Evolutionary conservation across 1,284 basidiomycete genomes (phyloP), one percentile per base, ranked within the genome.

Genomic region (Blastosporella zonata): DNA sequence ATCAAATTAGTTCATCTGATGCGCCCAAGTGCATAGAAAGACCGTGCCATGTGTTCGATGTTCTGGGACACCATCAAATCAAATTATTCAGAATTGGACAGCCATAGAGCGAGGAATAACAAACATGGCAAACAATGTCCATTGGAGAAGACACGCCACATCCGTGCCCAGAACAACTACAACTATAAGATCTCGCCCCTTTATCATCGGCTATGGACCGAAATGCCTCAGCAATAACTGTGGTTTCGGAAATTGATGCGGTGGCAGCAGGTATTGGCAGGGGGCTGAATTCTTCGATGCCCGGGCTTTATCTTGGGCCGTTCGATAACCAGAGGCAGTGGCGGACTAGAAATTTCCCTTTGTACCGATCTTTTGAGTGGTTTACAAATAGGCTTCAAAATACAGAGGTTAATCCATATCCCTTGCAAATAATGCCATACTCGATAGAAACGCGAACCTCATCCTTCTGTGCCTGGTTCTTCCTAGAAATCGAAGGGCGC

Each of bases 1-100:
- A 12, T 13, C 9, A 15, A 22, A 33, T 43, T 27, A 49, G 42
- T 10, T 12, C 13, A 31, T 31, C 6, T 31, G 29, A 31, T n/a
- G 13, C 29, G 6, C 29, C 29, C 13, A 31, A 31, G 13, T 31
- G 13, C 13, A 31, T 13, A 31, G 29, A 8, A 5, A 17, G 18
- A 20, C 22, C n/a, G 2, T 12, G 2, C 47, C 34, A 49, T 20
- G 28, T 49, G 42, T 34, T 18, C 17, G 7, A 38, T 33, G 8
- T 39, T 44, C n/a, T 40, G n/a, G 10, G 47, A 37, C 3, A 44
- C n/a, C 47, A 49, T 49, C 13, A 34, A 18, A 18, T 15, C 31
- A 21, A 49, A 22, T 12, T 33, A 44, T n/a, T 18, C 15, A 29
- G 25, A 8, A 21, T 17, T 12, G 40, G 13, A 46, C 17, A 2